Conservation (phyloP, 352 stramenopile species). For the Thraustotheca clavata region DNA sequence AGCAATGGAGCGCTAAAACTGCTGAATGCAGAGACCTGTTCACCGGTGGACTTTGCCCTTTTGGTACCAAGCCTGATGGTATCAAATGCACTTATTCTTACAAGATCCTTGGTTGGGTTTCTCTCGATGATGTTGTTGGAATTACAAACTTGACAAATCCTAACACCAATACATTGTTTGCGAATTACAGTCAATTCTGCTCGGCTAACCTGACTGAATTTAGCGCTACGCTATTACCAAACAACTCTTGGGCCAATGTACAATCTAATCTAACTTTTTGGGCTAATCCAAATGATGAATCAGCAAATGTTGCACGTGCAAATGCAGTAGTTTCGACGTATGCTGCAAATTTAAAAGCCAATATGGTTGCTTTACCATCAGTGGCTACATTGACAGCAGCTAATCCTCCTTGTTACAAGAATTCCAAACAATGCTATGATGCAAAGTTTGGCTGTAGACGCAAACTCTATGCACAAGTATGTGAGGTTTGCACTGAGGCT, state of each 20-base stretch:
- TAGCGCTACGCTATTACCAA: neutral
- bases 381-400: conserved; percentile 20
- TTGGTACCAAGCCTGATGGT: conserved; percentile 47
- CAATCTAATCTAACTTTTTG: conserved; percentile 51
- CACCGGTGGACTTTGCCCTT: conserved; percentile 52
- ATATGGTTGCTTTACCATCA: conserved; percentile 23
- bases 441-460: conserved; percentile 23
- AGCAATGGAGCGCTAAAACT: conserved; percentile 48
- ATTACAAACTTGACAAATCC: conserved; percentile 52
- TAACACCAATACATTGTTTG: conserved; percentile 26
- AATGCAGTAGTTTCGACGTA: conserved; percentile 41
- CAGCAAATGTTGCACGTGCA: conserved; percentile 31
- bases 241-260: conserved; percentile 8
- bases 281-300: conserved; percentile 31
- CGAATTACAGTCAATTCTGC: conserved; percentile 67
- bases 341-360: conserved; percentile 27
- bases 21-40: conserved; percentile 37
- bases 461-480: conserved; percentile 25
- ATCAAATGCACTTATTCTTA: conserved; percentile 71
- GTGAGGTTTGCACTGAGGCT: conserved; percentile 22
- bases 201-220: conserved; percentile 27
- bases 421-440: conserved; percentile 20
- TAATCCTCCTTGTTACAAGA: conserved; percentile 33
- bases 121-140: conserved; percentile 69
- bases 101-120: conserved; percentile 65